A percentile compares a stretch with the other conserved stretches of the same genome.
phyloP scores from a whole-genome alignment of 2,329 filamentous ascomycete species.

The Cladophialophora exuberans region DNA sequence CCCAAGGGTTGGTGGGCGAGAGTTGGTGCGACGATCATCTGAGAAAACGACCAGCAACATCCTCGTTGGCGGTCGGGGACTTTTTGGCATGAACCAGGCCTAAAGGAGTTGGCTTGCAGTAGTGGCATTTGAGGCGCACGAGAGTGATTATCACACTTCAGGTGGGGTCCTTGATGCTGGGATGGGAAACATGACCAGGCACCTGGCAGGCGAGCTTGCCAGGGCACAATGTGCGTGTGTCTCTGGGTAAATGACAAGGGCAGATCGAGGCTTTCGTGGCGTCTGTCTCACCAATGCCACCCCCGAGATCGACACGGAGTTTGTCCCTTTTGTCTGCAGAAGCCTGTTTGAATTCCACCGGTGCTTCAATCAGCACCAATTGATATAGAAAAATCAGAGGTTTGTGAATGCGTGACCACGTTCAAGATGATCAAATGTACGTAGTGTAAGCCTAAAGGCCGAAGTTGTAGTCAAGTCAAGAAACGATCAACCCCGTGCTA shows the following conservation, averaged over 20 bases:
- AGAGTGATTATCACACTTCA: too few relatives aligned
- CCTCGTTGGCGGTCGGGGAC: too few relatives aligned
- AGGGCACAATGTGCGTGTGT: too few relatives aligned
- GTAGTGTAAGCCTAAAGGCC: too few relatives aligned
- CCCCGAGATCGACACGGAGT: neutral
- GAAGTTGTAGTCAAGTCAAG: too few relatives aligned
- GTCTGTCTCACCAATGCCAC: neutral
- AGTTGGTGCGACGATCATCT: constrained; percentile 5
- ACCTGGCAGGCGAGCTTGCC: too few relatives aligned
- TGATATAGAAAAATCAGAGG: neutral
- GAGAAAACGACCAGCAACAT: neutral
- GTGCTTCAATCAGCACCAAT: neutral
- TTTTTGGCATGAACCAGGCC: neutral
- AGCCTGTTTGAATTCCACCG: neutral
- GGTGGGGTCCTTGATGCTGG: neutral
- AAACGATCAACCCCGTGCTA: too few relatives aligned
- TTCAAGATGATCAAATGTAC: neutral
- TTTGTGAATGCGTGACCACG: neutral
- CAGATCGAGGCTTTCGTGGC: neutral
- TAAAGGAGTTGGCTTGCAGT: neutral
- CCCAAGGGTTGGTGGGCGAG: neutral
- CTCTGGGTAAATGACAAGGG: neutral
- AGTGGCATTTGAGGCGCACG: neutral
- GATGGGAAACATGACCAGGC: too few relatives aligned
- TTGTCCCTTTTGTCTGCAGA: neutral